A percentile compares a stretch with the other conserved stretches of the same genome.
Conservation (phyloP, 1,139 yeast species). For the Yamadazyma atlantica region DNA sequence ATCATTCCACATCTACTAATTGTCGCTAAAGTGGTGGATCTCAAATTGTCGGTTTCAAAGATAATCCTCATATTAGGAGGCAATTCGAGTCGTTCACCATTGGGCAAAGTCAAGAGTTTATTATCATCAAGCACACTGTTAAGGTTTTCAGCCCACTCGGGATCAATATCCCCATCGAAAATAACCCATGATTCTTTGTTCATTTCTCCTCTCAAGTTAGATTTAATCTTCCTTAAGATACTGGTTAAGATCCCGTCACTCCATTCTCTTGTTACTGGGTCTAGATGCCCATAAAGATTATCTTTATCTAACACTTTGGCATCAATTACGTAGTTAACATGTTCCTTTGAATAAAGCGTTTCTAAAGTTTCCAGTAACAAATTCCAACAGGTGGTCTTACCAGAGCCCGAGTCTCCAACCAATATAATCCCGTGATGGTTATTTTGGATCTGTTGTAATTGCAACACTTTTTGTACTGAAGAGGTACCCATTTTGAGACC, state of each 20-base stretch:
- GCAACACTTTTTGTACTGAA: slow-evolving; percentile 61
- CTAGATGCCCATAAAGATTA: slow-evolving; percentile 68
- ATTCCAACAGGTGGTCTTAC: slow-evolving; percentile 64
- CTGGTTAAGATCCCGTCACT: slow-evolving; percentile 82
- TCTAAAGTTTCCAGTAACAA: slow-evolving; percentile 49
- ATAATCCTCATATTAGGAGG: slow-evolving; percentile 65
- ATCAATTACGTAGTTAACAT: slow-evolving; percentile 54
- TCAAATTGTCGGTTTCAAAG: slow-evolving; percentile 73
- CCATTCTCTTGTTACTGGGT: slow-evolving; percentile 86
- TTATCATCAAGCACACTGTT: slow-evolving; percentile 93
- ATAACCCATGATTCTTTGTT: slow-evolving; percentile 70
- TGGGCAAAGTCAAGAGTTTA: slow-evolving; percentile 75
- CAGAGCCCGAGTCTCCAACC: slow-evolving; percentile 76
- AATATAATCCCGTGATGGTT: slow-evolving; percentile 80
- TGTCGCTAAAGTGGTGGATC: slow-evolving; percentile 84
- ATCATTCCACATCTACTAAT: slow-evolving; percentile 91
- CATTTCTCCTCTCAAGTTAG: slow-evolving; percentile 60
- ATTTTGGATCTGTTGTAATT: slow-evolving; percentile 61
- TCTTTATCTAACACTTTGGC: slow-evolving; percentile 73
- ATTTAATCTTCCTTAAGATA: slow-evolving; percentile 58
- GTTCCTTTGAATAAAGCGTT: slow-evolving; percentile 33
- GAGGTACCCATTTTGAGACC: slow-evolving; percentile 28
- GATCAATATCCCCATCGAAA: slow-evolving; percentile 93
- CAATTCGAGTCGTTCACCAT: slow-evolving; percentile 77
- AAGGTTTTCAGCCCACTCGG: slow-evolving; percentile 89